Evolutionary conservation across 495 filamentous ascomycete species (phyloP), one percentile per base, ranked within the genome.

Genomic region (Podospora australis): DNA sequence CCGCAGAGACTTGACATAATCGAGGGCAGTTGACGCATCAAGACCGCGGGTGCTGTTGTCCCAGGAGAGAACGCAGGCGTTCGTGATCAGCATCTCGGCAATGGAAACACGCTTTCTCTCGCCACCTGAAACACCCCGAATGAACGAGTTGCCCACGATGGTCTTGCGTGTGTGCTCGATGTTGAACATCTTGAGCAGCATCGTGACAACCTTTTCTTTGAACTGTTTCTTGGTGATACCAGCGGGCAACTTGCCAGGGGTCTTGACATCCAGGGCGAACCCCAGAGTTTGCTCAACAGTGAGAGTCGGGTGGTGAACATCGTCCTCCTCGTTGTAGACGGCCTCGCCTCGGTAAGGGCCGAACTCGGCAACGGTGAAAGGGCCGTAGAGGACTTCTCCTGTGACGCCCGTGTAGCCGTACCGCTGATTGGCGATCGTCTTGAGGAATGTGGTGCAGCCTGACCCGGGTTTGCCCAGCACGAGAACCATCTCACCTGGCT

Each of bases 391-490:
- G 0, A 95, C 86, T 16, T 91, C 84, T 5, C 88, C 90, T 19
- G 81, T 74, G 10, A 95, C 73, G 6, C 71, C 72, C 1, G 86
- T 88, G 56, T 88, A 95, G 29, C 89, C 90, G 55, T 75, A 78
- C 6, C 87, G 75, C 57, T 89, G 84, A 54, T 95, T 94, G 13
- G 84, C 78, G 51, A 96, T 85, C 19, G 82, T 78, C 62, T 92
- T 94, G 17, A 96, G 70, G 55, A 95, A 91, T 0, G 88, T 88
- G 0, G 90, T 90, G 62, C 90, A 96, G 26, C 90, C 90, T 7
- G 82, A 83, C 0, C 90, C 90, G 0, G 90, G 90, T 44, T 86
- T 78, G 9, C 90, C 90, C 16, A 96, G 73, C 8, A 96, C 90
- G 16, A 96, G 69, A 1, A 94, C 74, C 90, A 95, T 95, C 65